Evolutionary conservation across 345 rosid species (phyloP).

Genomic region (Sonneratia caseolaris): DNA sequence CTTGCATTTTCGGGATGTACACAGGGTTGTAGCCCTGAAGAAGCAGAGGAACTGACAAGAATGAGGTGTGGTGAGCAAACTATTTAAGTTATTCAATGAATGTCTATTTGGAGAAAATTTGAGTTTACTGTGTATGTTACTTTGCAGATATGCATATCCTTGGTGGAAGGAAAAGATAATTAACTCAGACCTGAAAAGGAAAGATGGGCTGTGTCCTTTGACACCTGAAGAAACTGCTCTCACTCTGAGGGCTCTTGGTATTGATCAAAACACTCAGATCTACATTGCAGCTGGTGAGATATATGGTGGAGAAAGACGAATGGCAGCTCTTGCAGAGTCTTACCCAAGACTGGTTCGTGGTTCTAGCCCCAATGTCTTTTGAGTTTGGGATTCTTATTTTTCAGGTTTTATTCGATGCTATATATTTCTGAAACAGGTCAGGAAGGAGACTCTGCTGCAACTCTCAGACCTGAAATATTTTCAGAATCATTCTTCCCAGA

Average conservation of each 20-base stretch:
- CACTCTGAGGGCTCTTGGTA: conserved; percentile 28
- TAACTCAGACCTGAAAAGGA: conserved; percentile 29
- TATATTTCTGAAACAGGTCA: conserved; percentile 25
- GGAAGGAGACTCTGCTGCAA: conserved; percentile 26
- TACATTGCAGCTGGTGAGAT: conserved; percentile 49
- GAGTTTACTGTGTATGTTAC: background rate
- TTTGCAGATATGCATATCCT: conserved; percentile 40
- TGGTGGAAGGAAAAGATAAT: conserved; percentile 55
- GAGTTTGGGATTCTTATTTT: background rate
- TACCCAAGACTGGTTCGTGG: conserved; percentile 36
- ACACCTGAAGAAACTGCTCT: conserved; percentile 50
- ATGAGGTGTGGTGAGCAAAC: conserved; percentile 24
- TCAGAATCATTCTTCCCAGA: conserved; percentile 28
- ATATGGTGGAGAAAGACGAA: conserved; percentile 35
- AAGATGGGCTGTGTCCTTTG: conserved; percentile 42
- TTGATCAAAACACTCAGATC: conserved; percentile 30
- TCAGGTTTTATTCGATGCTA: background rate
- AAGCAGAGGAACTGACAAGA: conserved; percentile 30
- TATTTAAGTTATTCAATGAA: background rate
- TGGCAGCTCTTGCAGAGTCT: conserved; percentile 23
- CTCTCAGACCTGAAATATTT: conserved; percentile 24
- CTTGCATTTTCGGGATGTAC: conserved; percentile 47
- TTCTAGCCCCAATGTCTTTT: conserved; percentile 3
- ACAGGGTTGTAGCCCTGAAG: conserved; percentile 32
- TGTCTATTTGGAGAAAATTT: background rate